Base-by-base conservation (phyloP, 768 basidiomycete species). In the Strobilomyces echinocephalus region DNA sequence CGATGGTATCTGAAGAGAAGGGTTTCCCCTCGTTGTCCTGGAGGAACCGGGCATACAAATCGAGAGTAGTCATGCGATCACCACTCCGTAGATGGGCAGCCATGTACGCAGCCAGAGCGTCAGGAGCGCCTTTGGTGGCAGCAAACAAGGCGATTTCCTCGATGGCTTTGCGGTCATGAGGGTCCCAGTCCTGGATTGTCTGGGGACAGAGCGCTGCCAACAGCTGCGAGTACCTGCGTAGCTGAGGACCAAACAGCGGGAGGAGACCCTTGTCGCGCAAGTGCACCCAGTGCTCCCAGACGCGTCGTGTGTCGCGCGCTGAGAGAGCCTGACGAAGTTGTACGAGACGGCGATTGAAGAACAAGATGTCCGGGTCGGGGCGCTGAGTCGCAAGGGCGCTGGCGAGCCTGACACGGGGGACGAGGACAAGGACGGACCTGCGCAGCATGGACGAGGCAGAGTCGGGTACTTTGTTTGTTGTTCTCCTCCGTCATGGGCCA, bases 401-500 rank as follows among this genome's bases (percentile, higher is more conserved):
- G n/a, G 62, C 50, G 43, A 49, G 55, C 34, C 67, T 65, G n/a
- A 11, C 49, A 47, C 2, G 63, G 57, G 16, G 74, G 57, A 49
- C 67, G 69, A 8, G 78, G 75, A 20, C 68, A 69, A 30, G 76
- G 41, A 79, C 62, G 12, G 76, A 60, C 26, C 61, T 56, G 50
- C 58, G 59, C n/a, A 69, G 48, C 68, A 69, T 73, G 15, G 56
- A 41, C 31, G 24, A 36, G 21, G 38, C 30, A 30, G 30, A 30
- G 30, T 30, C 35, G 16, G 12, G 16, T n/a, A n/a, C n/a, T 16
- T n/a, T 41, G 38, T n/a, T 41, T 21, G 40, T 18, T 18, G 48
- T 46, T 12, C 28, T 8, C 15, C 41, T 11, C 31, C 55, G 49
- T 42, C 53, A 90, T 90, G 88, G 88, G 90, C 46, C 89, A 92